Base-by-base conservation (phyloP, 1,284 basidiomycete species). In the Ganoderma boninense region DNA sequence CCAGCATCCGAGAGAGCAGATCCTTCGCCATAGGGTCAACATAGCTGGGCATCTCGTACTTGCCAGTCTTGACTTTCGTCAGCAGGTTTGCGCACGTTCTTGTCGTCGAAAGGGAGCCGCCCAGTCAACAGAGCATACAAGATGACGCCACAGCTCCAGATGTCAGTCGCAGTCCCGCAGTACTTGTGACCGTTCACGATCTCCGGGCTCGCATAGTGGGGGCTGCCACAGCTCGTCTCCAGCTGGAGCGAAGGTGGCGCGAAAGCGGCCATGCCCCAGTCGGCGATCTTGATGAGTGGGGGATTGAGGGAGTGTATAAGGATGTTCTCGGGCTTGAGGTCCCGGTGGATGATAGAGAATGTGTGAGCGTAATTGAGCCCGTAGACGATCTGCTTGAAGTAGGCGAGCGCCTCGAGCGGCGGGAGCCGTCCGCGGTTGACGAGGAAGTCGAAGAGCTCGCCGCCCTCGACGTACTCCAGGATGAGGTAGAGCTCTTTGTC, bases 181-280 rank as follows among this genome's bases (percentile, higher is more conserved):
- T 99, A 99, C 77, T 93, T 94, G 81, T 95, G 90, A 20, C 97
- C 97, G 72, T 96, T 95, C 70, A 99, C 97, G 77, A 99, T 97
- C 83, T 99, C 98, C 2, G 98, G 98, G 75, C 94, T 96, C 18
- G 97, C 98, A 76, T 99, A 99, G 83, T 99, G 98, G 65, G 98
- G 98, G 72, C 94, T 96, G 18, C 98, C 98, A 78, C 98, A 99
- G 79, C 94, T 96, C 2, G 97, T 99, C 84, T 99, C 96, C 62
- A 99, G 90, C 81, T 98, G 90, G 61, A 92, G 86, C 52, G 90
- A 87, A 40, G 92, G 93, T 63, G 91, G 92, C 64, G 93, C 92
- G 76, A 96, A 95, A 18, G 97, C 95, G 23, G 98, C 97, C 98
- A 99, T 99, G 57, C 98, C 98, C 90, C 98, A 99, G 83, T 99